Conservation (phyloP, 2,329 filamentous ascomycete species). For the Phyllachora maydis region DNA sequence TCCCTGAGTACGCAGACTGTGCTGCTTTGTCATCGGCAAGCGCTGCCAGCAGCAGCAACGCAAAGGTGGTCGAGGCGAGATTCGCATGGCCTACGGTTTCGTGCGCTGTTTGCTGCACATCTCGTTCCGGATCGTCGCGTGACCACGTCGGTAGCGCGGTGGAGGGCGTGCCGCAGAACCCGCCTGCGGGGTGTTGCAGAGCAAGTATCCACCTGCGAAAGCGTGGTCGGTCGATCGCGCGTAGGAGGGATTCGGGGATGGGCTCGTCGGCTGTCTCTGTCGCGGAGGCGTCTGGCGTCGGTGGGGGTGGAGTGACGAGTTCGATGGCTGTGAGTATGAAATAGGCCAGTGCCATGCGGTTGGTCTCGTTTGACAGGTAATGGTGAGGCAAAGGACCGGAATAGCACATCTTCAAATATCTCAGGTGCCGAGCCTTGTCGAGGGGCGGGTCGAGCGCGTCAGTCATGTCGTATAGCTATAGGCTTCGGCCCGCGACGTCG, state of each 20-base stretch:
- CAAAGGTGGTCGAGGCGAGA: constrained; percentile 76
- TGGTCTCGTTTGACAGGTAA: constrained; percentile 81
- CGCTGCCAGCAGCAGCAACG: constrained; percentile 48
- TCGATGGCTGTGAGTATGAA: constrained; percentile 79
- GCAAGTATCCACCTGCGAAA: constrained; percentile 62
- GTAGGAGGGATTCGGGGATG: constrained; percentile 15
- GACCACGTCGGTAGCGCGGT: constrained; percentile 22
- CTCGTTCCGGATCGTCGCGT: constrained; percentile 21
- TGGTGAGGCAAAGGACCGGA: constrained; percentile 58
- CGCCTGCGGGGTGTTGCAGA: constrained; percentile 70
- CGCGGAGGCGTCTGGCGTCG: constrained; percentile 29
- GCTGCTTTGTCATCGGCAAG: constrained; percentile 17
- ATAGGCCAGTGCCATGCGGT: constrained; percentile 72
- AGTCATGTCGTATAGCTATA: too few relatives aligned
- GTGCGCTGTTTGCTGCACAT: constrained; percentile 7
- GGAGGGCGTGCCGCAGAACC: constrained; percentile 73
- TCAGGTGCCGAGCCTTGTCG: constrained; percentile 50
- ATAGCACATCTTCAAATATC: constrained; percentile 84
- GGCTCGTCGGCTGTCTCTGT: background rate
- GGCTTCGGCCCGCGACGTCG: too few relatives aligned
- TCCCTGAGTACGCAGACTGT: constrained; percentile 30
- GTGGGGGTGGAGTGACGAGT: too few relatives aligned
- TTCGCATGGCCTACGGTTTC: constrained; percentile 36
- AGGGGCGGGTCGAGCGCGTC: constrained; percentile 14
- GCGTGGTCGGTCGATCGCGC: constrained; percentile 17